Conservation (phyloP, 768 basidiomycete species). For the Auricularia cornea region DNA sequence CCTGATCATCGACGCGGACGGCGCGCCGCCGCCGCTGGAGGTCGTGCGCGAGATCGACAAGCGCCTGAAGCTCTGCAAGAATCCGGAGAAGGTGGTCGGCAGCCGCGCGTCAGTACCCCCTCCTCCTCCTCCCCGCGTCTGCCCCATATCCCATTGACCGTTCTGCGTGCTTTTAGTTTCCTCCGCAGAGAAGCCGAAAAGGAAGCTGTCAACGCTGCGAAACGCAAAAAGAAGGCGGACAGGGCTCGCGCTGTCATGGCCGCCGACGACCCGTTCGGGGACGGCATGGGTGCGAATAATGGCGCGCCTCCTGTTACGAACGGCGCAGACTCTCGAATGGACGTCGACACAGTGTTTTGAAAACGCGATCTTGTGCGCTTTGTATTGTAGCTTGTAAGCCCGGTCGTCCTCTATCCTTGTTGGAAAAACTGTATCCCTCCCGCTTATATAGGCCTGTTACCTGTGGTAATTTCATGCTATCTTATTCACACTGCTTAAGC, state of each 20-base stretch:
- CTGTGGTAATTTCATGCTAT: too few relatives aligned
- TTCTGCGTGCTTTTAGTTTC: too few relatives aligned
- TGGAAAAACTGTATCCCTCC: too few relatives aligned
- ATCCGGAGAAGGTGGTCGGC: constrained; percentile 93
- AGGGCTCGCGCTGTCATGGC: background rate
- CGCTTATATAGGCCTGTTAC: too few relatives aligned
- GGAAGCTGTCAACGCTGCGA: background rate
- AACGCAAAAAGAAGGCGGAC: background rate
- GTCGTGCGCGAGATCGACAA: constrained; percentile 84
- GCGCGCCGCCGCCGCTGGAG: constrained; percentile 67
- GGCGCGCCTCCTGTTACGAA: background rate
- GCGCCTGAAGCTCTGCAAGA: constrained; percentile 80
- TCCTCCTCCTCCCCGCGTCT: background rate
- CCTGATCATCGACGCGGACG: constrained; percentile 47
- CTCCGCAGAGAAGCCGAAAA: background rate
- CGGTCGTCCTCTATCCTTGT: too few relatives aligned
- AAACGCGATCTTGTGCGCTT: too few relatives aligned
- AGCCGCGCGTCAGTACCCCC: constrained; percentile 58
- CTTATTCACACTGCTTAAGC: too few relatives aligned
- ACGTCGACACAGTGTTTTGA: too few relatives aligned
- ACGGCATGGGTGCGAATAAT: background rate
- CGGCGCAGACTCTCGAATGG: too few relatives aligned
- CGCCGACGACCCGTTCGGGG: background rate
- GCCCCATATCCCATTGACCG: background rate
- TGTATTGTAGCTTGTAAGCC: too few relatives aligned